Base-by-base conservation (phyloP, 164 flowering plant genomes). In the Saururus chinensis region DNA sequence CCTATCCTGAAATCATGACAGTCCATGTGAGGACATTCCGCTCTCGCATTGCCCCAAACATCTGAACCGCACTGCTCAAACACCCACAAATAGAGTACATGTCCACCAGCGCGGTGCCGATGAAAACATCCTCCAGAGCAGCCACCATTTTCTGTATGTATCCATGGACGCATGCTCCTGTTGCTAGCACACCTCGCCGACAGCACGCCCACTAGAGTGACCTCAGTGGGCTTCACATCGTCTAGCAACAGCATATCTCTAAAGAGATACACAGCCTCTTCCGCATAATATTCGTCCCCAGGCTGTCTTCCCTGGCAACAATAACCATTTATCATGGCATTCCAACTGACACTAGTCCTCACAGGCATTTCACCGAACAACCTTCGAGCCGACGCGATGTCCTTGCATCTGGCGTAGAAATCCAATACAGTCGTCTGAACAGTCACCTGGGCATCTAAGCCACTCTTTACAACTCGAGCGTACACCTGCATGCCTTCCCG, bases 1-100 rank as follows among this genome's bases (percentile, higher is more conserved):
- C 90, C 22, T 79, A 61, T 20, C 85, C 88, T 0, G 76, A 64
- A 4, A 66, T 68, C 84, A 87, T 77, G 8, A 87, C 73, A 4
- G 83, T 81, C 78, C 81, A 84, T 24, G 87, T 81, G 51, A 71
- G 64, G 0, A 82, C 83, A 63, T 79, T 82, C 73, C 60, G 78
- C 56, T 59, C 69, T 19, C 62, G 68, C 89, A 83, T 77, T 62
- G 64, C 69, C 58, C 48, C 22, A 63, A 83, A 87, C 22, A 74
- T 58, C 0, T 22, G 53, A 9, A 59, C 20, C 19, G 85, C 86
- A 61, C 61, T 71, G 19, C 53, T 61, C 45, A 84, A 60, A 35
- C 77, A 72, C 52, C 93, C 93, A 56, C 89, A 82, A 69, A 79
- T 83, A 4, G 82, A 72, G 67, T 84, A 87, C 93, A 87, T 82